Percentiles rank a stretch among this genome's conserved stretches.
Conservation (phyloP, 2,329 filamentous ascomycete genomes). For the Cladorrhinum sp. region DNA sequence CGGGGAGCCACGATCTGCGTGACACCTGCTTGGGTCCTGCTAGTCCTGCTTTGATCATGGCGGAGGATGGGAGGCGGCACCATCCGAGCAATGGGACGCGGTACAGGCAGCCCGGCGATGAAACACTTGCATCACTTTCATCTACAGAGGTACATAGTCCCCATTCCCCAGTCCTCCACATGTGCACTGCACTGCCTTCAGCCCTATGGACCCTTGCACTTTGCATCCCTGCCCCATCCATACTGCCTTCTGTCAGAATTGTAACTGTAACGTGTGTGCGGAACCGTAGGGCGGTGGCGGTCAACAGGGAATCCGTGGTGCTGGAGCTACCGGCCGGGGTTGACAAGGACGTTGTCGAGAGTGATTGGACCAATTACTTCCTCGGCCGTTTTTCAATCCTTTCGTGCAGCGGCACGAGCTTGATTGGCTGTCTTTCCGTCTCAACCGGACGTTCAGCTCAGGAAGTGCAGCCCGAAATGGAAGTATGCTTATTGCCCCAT, state of each 20-base stretch:
- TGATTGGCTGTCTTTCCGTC: slow-evolving; percentile 13
- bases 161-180: slow-evolving; percentile 4
- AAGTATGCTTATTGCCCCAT: slow-evolving; percentile 12
- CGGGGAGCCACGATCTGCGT: slow-evolving; percentile 1
- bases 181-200: slow-evolving; percentile 8
- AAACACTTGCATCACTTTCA: slow-evolving; percentile 9
- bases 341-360: not conserved
- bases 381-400: slow-evolving; percentile 5
- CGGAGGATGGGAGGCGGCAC: slow-evolving; percentile 1
- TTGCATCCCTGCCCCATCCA: not conserved
- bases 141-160: no score
- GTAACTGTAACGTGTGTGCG: slow-evolving; percentile 7
- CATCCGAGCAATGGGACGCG: not conserved
- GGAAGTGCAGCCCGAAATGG: slow-evolving; percentile 13
- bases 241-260: slow-evolving; percentile 11
- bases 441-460: slow-evolving; percentile 20
- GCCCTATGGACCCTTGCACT: slow-evolving; percentile 16
- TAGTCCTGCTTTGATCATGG: not conserved
- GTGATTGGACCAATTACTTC: not conserved
- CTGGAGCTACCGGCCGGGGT: slow-evolving; percentile 9
- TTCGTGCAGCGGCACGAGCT: slow-evolving; percentile 4
- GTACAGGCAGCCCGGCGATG: not conserved
- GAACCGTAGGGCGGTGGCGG: slow-evolving; percentile 6
- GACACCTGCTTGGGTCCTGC: not conserved
- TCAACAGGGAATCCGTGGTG: slow-evolving; percentile 5